phyloP scores from a whole-genome alignment of 257 asterid genomes.

The Apocynum venetum region DNA sequence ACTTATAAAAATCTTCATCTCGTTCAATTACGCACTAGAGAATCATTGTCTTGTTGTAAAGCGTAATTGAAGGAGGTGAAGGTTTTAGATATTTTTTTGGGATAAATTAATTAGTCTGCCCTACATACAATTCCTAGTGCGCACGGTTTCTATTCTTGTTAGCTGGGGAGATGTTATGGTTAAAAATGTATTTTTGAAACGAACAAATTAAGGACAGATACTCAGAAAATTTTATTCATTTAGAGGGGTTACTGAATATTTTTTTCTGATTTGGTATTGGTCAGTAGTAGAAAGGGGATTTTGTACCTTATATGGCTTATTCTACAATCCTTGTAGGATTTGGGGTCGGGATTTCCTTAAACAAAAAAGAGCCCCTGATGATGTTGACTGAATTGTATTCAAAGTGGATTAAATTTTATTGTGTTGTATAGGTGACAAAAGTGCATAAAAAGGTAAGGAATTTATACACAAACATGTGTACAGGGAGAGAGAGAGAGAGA shows the following conservation, averaged over 20 bases:
- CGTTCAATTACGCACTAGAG: no score
- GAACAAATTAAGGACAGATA: constrained; percentile 6
- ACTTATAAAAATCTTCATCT: no score
- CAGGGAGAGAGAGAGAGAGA: no score
- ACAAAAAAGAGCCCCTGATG: constrained; percentile 22
- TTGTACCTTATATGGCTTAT: neutral
- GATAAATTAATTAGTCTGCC: constrained; percentile 5
- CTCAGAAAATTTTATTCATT: neutral
- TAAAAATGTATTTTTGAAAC: neutral
- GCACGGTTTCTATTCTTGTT: neutral
- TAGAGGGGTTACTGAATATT: neutral
- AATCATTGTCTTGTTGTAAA: neutral
- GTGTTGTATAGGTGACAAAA: neutral
- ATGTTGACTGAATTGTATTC: constrained; percentile 31
- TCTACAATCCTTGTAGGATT: neutral
- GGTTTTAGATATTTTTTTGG: constrained; percentile 27
- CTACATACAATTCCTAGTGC: constrained; percentile 19
- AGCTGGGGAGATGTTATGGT: neutral
- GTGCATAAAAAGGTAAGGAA: constrained; percentile 5
- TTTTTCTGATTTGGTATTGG: constrained; percentile 23
- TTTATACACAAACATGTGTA: neutral
- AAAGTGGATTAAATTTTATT: neutral
- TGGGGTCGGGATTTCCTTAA: constrained; percentile 44
- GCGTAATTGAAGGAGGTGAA: constrained; percentile 22
- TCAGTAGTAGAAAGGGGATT: constrained; percentile 15